Conservation (phyloP, 805 yeast species). For the Dipodascus albidus region DNA sequence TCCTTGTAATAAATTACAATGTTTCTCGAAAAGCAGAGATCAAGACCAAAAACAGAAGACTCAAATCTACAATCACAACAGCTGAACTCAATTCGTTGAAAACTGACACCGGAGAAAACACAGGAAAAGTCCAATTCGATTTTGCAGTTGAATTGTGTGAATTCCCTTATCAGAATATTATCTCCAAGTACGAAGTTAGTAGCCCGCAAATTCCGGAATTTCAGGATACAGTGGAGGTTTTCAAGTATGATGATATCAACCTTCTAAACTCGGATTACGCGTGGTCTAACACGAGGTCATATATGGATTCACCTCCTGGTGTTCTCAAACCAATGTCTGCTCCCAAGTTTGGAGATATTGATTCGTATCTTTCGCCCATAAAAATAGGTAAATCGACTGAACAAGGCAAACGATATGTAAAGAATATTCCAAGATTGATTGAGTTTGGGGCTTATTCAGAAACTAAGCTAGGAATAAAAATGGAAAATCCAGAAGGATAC, state of each 20-base stretch:
- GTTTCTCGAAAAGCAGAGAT: not conserved
- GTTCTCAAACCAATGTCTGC: not conserved
- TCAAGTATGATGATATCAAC: not conserved
- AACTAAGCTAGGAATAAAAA: not conserved
- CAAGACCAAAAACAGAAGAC: not conserved
- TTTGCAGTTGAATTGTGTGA: not conserved
- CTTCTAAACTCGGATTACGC: not conserved
- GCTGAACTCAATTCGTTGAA: not conserved
- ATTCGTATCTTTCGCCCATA: not conserved
- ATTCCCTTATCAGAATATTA: not conserved
- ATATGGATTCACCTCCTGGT: not conserved
- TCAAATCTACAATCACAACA: not conserved
- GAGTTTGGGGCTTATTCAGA: constrained; percentile 1
- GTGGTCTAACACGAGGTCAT: not conserved
- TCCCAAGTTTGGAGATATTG: not conserved
- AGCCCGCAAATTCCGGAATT: not conserved
- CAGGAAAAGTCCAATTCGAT: not conserved
- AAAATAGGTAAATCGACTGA: not conserved
- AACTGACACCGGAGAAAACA: not conserved
- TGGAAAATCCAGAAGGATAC: not conserved
- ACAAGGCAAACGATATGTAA: not conserved
- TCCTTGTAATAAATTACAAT: not conserved
- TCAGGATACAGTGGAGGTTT: not conserved
- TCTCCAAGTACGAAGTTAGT: not conserved
- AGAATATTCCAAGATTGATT: not conserved